Evolutionary conservation across 441 rosid genomes (phyloP), one percentile per base, ranked within the genome.

Genomic region (Gossypium davidsonii): DNA sequence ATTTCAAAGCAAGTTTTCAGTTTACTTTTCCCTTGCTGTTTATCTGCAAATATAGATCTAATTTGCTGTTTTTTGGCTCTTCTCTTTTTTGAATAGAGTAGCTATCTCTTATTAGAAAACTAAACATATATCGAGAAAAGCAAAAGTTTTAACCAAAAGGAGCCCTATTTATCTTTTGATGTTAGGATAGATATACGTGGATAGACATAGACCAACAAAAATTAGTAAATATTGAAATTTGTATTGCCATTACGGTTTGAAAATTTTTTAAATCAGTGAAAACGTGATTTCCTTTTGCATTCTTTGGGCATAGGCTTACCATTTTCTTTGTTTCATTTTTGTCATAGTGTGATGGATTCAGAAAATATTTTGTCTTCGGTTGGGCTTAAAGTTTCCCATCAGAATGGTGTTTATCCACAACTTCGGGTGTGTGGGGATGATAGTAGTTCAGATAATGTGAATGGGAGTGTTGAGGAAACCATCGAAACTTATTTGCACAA

Each of bases 341-440:
- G 12, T 75, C 70, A 64, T 60, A 87, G 89, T 84, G 72, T 37
- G 56, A 95, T 95, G 98, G 98, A 93, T 66, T 74, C 83, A 8
- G 88, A 85, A 71, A 76, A 70, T 60, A 21, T 76, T 39, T 67
- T 77, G 53, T 80, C 79, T 15, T 46, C 28, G 66, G 84, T 74
- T 77, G 92, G 86, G 81, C 75, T 73, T 75, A 93, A 88, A 77
- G 66, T 64, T 20, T 78, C 70, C 80, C 82, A 80, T 80, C 83
- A 79, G 81, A 89, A 86, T 79, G 91, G 90, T 72, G 73, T 52
- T 76, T 72, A 70, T 71, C 78, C 73, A 60, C 79, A 76, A 70
- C 70, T 73, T 59, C 17, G 64, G 37, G 20, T 59, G 64, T n/a
- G 39, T 26, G 42, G 42, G 8, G 64, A 59, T 2, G 18, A 14